A percentile compares a stretch with the other conserved stretches of the same genome.
Conservation (phyloP, 306 rosid species). For the Cicer arietinum region DNA sequence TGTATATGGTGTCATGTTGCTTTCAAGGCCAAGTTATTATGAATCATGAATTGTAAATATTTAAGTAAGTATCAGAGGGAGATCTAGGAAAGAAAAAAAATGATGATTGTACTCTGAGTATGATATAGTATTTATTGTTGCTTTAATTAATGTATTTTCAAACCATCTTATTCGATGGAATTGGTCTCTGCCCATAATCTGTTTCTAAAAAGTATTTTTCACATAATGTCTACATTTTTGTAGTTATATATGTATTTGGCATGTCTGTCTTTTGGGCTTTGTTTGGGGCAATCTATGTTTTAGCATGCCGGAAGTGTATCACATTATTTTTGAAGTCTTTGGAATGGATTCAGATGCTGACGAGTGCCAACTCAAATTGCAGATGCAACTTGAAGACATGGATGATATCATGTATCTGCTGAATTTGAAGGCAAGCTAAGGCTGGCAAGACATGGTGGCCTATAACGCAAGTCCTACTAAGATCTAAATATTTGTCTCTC, state of each 20-base stretch:
- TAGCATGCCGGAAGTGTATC: constrained; percentile 92
- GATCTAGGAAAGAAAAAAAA: background rate
- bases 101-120: constrained; percentile 2
- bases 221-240: constrained; percentile 21
- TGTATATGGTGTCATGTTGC: constrained; percentile 17
- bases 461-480: constrained; percentile 60
- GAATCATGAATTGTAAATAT: constrained; percentile 9
- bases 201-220: constrained; percentile 1
- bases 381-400: constrained; percentile 85
- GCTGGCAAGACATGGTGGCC: constrained; percentile 84
- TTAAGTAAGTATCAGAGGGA: background rate
- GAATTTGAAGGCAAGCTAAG: constrained; percentile 83
- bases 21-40: constrained; percentile 31
- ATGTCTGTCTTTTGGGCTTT: constrained; percentile 91
- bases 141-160: background rate
- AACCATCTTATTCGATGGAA: constrained; percentile 22
- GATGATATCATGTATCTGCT: constrained; percentile 66
- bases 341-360: constrained; percentile 91
- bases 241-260: constrained; percentile 41
- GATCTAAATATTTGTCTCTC: background rate
- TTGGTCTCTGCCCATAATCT: constrained; percentile 32
- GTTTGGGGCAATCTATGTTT: constrained; percentile 90
- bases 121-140: background rate
- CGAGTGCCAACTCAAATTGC: constrained; percentile 76
- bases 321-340: constrained; percentile 90